phyloP scores from a whole-genome alignment of 306 rosid genomes.

The Pachyrhizus erosus region DNA sequence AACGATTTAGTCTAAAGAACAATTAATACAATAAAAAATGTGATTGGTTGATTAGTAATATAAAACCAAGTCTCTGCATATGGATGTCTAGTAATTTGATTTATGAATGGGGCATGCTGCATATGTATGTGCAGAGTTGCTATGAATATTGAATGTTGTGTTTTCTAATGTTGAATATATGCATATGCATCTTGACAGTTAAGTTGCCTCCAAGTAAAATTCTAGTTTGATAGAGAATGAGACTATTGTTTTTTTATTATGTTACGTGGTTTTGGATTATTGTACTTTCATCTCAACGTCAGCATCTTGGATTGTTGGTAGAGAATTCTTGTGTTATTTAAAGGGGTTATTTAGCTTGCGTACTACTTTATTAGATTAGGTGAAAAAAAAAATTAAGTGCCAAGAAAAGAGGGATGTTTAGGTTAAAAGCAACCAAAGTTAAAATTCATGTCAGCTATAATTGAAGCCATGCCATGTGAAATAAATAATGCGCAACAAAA shows the following conservation, averaged over 20 bases:
- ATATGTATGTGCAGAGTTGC: neutral
- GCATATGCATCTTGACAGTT: neutral
- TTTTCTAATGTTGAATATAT: too few relatives aligned
- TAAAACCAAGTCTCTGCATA: slow-evolving; percentile 17
- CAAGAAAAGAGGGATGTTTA: neutral
- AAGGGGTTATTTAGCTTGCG: slow-evolving; percentile 30
- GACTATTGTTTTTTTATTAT: too few relatives aligned
- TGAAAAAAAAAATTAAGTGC: neutral
- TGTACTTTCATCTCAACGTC: too few relatives aligned
- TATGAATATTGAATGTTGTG: neutral
- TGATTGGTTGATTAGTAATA: slow-evolving; percentile 34
- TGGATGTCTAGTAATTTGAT: slow-evolving; percentile 21
- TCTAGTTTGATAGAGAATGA: neutral
- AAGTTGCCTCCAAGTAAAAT: neutral
- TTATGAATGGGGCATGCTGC: slow-evolving; percentile 1
- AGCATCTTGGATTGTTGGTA: neutral
- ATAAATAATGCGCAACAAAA: neutral
- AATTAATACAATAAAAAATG: slow-evolving; percentile 14
- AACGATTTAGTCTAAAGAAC: neutral
- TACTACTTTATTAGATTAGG: neutral
- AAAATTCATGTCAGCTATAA: neutral
- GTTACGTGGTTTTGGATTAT: too few relatives aligned
- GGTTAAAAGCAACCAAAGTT: slow-evolving; percentile 22
- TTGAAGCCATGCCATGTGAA: slow-evolving; percentile 12
- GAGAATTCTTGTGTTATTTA: neutral